phyloP scores from a whole-genome alignment of 176 grass and related monocot genomes.

The Pontederia crassipes region DNA sequence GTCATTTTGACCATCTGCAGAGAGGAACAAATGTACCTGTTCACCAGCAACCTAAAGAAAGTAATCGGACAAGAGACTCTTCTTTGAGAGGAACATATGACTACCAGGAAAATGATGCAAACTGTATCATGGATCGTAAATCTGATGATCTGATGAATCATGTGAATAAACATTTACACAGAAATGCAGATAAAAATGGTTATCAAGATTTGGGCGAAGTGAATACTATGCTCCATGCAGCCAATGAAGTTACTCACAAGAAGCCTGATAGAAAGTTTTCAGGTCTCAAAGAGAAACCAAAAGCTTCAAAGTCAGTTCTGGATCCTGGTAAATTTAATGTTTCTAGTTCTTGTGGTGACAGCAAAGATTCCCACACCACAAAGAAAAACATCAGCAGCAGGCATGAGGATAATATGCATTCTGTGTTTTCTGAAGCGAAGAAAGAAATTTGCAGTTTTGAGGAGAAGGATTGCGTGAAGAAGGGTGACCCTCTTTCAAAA shows the following conservation, averaged over 20 bases:
- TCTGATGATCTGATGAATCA: not conserved
- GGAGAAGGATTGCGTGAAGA: constrained; percentile 36
- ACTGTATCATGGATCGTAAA: not conserved
- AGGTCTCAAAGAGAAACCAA: constrained; percentile 8
- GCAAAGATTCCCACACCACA: not conserved
- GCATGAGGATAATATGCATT: constrained; percentile 14
- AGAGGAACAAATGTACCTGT: not conserved
- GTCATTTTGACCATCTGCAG: constrained; percentile 7
- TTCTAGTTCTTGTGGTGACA: not conserved
- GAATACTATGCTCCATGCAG: not conserved
- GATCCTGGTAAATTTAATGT: not conserved
- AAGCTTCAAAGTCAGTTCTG: constrained; percentile 1
- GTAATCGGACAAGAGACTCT: constrained; percentile 1
- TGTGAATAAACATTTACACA: not conserved
- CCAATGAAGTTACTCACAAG: not conserved
- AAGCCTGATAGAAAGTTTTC: constrained; percentile 12
- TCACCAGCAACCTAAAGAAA: not conserved
- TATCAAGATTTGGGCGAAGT: not conserved
- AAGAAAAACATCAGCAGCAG: not conserved
- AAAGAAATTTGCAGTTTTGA: constrained; percentile 9
- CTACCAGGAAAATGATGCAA: not conserved
- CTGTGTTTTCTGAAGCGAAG: not conserved
- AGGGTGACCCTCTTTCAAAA: constrained; percentile 30
- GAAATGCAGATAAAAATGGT: not conserved
- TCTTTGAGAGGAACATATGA: not conserved